phyloP scores from a whole-genome alignment of 495 filamentous ascomycete species.

The Penicillium dipodomyicola region DNA sequence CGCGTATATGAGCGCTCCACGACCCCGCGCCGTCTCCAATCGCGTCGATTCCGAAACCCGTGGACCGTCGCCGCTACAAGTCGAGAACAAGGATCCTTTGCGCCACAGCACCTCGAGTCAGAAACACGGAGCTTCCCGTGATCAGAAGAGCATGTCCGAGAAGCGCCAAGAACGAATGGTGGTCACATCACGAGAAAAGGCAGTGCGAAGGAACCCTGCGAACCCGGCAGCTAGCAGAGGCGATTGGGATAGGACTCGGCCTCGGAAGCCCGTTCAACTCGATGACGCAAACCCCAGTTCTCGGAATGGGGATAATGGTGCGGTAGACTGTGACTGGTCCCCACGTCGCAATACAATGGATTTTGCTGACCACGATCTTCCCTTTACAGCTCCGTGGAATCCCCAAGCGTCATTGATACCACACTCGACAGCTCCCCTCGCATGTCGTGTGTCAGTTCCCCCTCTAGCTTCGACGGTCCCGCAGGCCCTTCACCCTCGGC shows the following conservation, averaged over 20 bases:
- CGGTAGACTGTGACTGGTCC: constrained; percentile 33
- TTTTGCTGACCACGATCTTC: constrained; percentile 21
- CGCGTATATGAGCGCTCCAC: constrained; percentile 45
- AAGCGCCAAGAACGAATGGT: constrained; percentile 46
- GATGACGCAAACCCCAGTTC: constrained; percentile 45
- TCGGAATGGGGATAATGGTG: constrained; percentile 40
- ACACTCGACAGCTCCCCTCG: constrained; percentile 85
- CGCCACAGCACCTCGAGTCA: constrained; percentile 38
- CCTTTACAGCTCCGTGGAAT: constrained; percentile 63
- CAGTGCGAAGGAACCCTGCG: constrained; percentile 63
- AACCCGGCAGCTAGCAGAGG: constrained; percentile 53
- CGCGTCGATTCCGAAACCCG: constrained; percentile 45
- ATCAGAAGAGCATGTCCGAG: constrained; percentile 33
- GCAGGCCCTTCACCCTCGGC: constrained; percentile 63
- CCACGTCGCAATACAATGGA: constrained; percentile 1
- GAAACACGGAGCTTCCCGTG: constrained; percentile 34
- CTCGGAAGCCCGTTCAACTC: constrained; percentile 34
- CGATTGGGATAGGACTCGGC: constrained; percentile 45
- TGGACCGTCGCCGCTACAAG: constrained; percentile 35
- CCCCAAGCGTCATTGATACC: constrained; percentile 78
- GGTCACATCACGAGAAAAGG: constrained; percentile 63
- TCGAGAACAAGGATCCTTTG: constrained; percentile 36
- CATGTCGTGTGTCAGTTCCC: constrained; percentile 79
- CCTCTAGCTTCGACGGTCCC: constrained; percentile 74
- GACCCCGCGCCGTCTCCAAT: constrained; percentile 48